These are phyloP conservation scores for Pyricularia sp. DNA, from an alignment of 2,329 filamentous ascomycete genomes.

Conservation along the genomic window DNA sequence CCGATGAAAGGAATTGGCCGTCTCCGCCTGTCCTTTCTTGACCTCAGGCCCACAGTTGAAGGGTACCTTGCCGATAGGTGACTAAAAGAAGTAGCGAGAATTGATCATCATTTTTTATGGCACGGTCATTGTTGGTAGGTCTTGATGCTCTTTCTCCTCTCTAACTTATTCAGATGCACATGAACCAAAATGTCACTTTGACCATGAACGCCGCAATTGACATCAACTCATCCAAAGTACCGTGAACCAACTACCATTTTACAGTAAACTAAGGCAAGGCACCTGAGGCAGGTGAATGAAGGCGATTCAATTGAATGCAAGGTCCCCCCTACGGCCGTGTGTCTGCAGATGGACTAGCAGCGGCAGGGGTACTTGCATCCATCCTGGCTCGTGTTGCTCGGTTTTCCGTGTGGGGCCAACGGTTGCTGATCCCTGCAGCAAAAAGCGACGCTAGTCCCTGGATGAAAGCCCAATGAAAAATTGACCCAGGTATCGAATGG, in stretches of 20 bases:
- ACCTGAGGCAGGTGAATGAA: background rate
- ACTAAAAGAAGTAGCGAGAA: background rate
- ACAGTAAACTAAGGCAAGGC: background rate
- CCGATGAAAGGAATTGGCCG: background rate
- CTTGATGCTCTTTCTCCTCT: background rate
- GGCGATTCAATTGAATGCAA: background rate
- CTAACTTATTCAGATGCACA: background rate
- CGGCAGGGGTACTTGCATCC: background rate
- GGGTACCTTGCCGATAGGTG: background rate
- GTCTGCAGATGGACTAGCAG: background rate
- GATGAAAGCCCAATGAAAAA: background rate
- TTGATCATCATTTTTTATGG: background rate
- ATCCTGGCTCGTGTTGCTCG: background rate
- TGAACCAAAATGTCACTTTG: background rate
- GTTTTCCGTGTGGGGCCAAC: background rate
- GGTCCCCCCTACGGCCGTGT: background rate
- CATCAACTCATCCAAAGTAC: too few species aligned
- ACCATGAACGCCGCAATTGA: background rate
- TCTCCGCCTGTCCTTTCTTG: background rate
- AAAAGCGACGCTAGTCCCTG: background rate
- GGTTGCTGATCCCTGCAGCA: background rate
- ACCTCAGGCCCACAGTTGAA: background rate
- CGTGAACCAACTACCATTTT: background rate
- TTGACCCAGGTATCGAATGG: background rate
- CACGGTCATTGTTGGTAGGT: too few species aligned